Percentiles rank a stretch among this genome's conserved stretches.
Evolutionary conservation across 2,329 filamentous ascomycete species (phyloP).

Genomic region (Microascus cirrosus): DNA sequence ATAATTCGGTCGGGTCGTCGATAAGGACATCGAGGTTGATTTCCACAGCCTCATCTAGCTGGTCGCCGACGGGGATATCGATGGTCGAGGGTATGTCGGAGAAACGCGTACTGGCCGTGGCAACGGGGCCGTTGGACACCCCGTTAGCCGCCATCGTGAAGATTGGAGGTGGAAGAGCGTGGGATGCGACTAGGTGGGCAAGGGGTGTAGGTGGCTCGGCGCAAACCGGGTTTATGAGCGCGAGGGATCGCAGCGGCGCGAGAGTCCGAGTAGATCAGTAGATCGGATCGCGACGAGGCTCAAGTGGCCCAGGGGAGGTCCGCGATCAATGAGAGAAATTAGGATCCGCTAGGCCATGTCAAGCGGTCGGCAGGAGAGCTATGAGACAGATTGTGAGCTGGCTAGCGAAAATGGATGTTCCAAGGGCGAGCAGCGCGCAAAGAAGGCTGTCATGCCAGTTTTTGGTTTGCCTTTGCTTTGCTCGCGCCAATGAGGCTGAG

Average conservation of each 20-base stretch:
- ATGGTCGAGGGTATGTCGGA: slow-evolving; percentile 54
- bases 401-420: not conserved
- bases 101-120: slow-evolving; percentile 44
- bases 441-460: slow-evolving; percentile 1
- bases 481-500: not conserved
- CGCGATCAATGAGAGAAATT: too few relatives aligned
- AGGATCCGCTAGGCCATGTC: too few relatives aligned
- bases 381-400: too few relatives aligned
- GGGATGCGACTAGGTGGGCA: not conserved
- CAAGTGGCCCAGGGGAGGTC: not conserved
- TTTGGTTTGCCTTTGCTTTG: not conserved
- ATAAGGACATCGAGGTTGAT: slow-evolving; percentile 84
- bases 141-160: slow-evolving; percentile 23
- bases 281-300: not conserved
- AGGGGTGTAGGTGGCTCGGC: not conserved
- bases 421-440: not conserved
- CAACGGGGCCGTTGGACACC: slow-evolving; percentile 24
- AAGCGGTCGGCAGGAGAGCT: too few relatives aligned
- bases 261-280: not conserved
- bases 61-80: slow-evolving; percentile 55
- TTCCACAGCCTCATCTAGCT: slow-evolving; percentile 70
- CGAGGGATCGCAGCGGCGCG: not conserved
- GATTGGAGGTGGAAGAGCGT: not conserved
- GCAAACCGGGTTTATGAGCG: not conserved
- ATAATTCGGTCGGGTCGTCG: slow-evolving; percentile 91